phyloP scores from a whole-genome alignment of 306 rosid genomes.

The Mimosa bimucronata region DNA sequence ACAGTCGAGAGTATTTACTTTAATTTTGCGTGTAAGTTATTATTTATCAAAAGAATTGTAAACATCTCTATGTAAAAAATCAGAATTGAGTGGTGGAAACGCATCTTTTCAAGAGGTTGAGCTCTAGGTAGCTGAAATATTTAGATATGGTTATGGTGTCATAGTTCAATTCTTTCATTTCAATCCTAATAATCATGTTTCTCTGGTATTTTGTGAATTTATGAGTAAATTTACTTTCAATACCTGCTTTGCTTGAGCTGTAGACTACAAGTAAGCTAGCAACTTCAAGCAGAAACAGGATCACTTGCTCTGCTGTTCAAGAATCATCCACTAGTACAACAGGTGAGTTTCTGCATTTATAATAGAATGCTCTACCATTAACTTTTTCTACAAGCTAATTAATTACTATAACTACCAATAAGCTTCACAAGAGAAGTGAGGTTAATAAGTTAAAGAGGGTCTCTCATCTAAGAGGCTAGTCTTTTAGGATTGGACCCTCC shows the following conservation, averaged over 20 bases:
- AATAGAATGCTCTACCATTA: background rate
- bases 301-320: constrained; percentile 80
- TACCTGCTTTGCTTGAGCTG: constrained; percentile 34
- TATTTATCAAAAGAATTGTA: background rate
- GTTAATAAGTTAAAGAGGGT: too few relatives aligned
- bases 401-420: too few relatives aligned
- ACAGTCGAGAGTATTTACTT: background rate
- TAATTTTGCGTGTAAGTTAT: background rate
- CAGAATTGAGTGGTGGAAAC: background rate
- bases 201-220: background rate
- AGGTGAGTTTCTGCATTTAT: constrained; percentile 47
- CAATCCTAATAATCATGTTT: background rate
- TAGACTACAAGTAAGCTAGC: constrained; percentile 51
- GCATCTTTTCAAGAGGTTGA: background rate
- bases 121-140: background rate
- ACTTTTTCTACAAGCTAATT: background rate
- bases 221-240: constrained; percentile 12
- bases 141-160: background rate
- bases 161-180: background rate
- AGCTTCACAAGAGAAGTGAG: too few relatives aligned
- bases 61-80: background rate
- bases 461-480: too few relatives aligned
- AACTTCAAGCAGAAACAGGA: constrained; percentile 42
- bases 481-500: too few relatives aligned
- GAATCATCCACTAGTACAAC: constrained; percentile 78